Base-by-base conservation (phyloP, 305 asterid species). In the Rubia tinctorum region DNA sequence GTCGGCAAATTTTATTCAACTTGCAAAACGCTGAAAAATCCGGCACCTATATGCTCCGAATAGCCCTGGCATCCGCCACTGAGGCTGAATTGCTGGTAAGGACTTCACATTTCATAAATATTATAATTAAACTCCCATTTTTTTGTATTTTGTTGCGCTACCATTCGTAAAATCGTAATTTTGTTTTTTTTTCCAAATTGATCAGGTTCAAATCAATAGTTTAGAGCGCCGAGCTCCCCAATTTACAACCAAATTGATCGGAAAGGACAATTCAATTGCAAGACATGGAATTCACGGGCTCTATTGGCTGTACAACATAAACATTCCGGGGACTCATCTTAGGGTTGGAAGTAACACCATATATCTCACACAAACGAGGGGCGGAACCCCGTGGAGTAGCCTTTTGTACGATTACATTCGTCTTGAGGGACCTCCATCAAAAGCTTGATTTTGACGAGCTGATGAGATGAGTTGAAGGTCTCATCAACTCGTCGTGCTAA, bases 61-160 rank as follows among this genome's bases (percentile, higher is more conserved):
- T 93, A 22, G 96, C 98, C 61, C 39, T 93, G 63, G 98, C 97
- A 23, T 86, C 96, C 11, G 93, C 94, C 2, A 82, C 73, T 53
- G 96, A 84, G 20, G 98, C 97, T 60, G 96, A 91, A 76, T 65
- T 93, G 75, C 90, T 88, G 83, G 98, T 93, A 79, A 62, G 69
- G 0, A 22, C 77, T 34, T 37, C 0, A 0, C 37, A 6, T 17
- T 34, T 13, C 13, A 20, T 0, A 49, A n/a, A 49, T 17, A 14
- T 4, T 49, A 7, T 49, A 14, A 47, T 12, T 12, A 13, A 13
- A 34, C 39, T 5, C 39, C 4, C 4, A 34, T 1, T 34, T 34
- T 34, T 34, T 34, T 5, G 39, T 34, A 34, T 34, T 5, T 34
- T 34, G 39, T 34, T 5, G 39, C 5, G 39, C 39, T 1, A 34